Base-by-base conservation (phyloP, 768 basidiomycete genomes). In the Tremella mesenterica region DNA sequence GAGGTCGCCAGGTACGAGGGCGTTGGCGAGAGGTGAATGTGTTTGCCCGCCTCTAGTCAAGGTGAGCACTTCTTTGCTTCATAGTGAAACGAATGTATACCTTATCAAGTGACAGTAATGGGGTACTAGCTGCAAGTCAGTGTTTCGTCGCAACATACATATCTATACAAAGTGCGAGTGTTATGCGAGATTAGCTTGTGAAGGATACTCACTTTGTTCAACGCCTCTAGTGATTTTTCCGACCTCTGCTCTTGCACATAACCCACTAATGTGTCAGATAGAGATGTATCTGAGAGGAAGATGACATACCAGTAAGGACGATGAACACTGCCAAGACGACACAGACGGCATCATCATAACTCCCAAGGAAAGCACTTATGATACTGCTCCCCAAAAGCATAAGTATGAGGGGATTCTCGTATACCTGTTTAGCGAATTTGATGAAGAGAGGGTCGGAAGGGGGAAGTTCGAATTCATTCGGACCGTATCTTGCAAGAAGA, bases 161-260 rank as follows among this genome's bases (percentile, higher is more conserved):
- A 45, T 33, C 27, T 9, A 12, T n/a, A n/a, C n/a, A n/a, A n/a
- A n/a, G n/a, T n/a, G n/a, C n/a, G n/a, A n/a, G n/a, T n/a, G n/a
- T n/a, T n/a, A n/a, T n/a, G n/a, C n/a, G n/a, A n/a, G n/a, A n/a
- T n/a, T n/a, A n/a, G n/a, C n/a, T n/a, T n/a, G n/a, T n/a, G n/a
- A n/a, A n/a, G n/a, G 14, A 7, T 38, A 54, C 56, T 27, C 29
- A 68, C 66, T 53, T 92, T 95, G 76, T 91, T 95, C 29, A 97
- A 78, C 0, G 92, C 89, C 73, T 95, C 90, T 25, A 97, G 77
- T 55, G 87, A 89, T 75, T 95, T 84, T 70, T 96, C 92, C 1
- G 93, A 96, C 28, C 92, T 80, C 56, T 86, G 83, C 73, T 97
- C 92, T 73, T 97, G 92, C 27, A 97, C 83, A 67, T 96, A 97